These are phyloP conservation scores for Hirschioporus abietinus DNA, from an alignment of 768 basidiomycete species.

Conservation along the genomic window DNA sequence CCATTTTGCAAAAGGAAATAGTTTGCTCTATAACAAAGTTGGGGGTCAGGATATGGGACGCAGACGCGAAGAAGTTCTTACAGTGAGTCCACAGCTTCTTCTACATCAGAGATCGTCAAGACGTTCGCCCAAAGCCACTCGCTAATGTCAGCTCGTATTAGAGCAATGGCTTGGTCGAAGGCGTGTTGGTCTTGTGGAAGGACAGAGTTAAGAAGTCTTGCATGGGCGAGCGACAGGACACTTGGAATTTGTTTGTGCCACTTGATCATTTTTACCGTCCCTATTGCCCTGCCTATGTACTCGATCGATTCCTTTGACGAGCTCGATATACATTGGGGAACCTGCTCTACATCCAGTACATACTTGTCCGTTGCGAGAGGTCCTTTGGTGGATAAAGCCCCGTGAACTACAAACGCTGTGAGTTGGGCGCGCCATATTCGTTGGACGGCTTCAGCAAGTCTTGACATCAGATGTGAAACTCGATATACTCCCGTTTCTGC, in stretches of 20 bases:
- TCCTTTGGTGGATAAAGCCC: conserved; percentile 55
- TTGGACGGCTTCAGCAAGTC: conserved; percentile 71
- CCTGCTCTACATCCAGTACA: conserved; percentile 53
- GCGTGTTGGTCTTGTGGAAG: conserved; percentile 71
- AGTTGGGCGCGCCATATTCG: conserved; percentile 81
- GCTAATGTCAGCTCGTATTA: conserved; percentile 75
- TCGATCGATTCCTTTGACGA: conserved; percentile 76
- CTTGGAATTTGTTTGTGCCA: conserved; percentile 77
- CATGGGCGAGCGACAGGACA: conserved; percentile 58
- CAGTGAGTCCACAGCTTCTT: conserved; percentile 82
- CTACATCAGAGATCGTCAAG: conserved; percentile 75
- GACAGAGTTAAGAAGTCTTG: conserved; percentile 56
- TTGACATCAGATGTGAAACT: conserved; percentile 64
- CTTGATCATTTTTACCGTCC: conserved; percentile 73
- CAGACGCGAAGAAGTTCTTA: conserved; percentile 32
- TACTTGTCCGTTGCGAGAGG: conserved; percentile 62
- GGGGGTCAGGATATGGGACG: conserved; percentile 11
- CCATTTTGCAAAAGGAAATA: conserved; percentile 88
- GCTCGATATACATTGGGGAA: conserved; percentile 70
- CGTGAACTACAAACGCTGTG: conserved; percentile 78
- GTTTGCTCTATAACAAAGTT: conserved; percentile 51
- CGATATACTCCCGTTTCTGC: conserved; percentile 77
- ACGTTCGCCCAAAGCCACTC: conserved; percentile 96
- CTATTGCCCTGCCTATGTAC: conserved; percentile 84
- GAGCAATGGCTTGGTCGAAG: conserved; percentile 69